Evolutionary conservation across 306 rosid species (phyloP).

Genomic region (Malus fusca): DNA sequence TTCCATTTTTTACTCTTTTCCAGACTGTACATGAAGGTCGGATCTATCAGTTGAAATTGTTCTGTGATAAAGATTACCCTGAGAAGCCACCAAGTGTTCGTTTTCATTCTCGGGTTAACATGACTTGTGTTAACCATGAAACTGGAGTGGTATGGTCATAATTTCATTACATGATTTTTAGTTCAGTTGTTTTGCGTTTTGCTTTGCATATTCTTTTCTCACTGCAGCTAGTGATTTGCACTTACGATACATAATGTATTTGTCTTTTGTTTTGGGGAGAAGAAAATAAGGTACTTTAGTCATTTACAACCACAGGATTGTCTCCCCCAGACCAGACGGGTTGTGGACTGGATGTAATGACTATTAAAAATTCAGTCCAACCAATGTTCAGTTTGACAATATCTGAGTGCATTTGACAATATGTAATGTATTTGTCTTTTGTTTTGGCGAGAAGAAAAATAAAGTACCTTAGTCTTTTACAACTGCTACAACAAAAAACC

Average conservation of each 20-base stretch:
- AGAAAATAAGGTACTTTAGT: background rate
- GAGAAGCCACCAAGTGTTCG: constrained; percentile 98
- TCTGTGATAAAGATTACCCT: constrained; percentile 98
- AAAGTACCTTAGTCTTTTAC: background rate
- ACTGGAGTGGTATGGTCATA: constrained; percentile 81
- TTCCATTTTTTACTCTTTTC: constrained; percentile 5
- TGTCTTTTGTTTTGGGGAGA: background rate
- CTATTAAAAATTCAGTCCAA: background rate
- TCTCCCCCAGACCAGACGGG: background rate
- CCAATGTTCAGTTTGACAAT: background rate
- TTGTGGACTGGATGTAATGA: background rate
- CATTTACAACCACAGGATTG: background rate
- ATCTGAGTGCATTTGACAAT: background rate
- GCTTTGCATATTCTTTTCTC: background rate
- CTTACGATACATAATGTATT: background rate
- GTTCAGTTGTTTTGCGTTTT: background rate
- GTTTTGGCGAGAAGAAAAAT: background rate
- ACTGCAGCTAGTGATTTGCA: background rate
- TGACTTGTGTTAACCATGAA: constrained; percentile 98
- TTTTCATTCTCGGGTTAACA: constrained; percentile 93
- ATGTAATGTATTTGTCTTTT: background rate
- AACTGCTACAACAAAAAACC: background rate
- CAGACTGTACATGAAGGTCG: constrained; percentile 99
- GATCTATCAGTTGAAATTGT: constrained; percentile 95
- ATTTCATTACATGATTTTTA: background rate